Conservation (phyloP, 441 rosid genomes). For the Erysimum pusillum region DNA sequence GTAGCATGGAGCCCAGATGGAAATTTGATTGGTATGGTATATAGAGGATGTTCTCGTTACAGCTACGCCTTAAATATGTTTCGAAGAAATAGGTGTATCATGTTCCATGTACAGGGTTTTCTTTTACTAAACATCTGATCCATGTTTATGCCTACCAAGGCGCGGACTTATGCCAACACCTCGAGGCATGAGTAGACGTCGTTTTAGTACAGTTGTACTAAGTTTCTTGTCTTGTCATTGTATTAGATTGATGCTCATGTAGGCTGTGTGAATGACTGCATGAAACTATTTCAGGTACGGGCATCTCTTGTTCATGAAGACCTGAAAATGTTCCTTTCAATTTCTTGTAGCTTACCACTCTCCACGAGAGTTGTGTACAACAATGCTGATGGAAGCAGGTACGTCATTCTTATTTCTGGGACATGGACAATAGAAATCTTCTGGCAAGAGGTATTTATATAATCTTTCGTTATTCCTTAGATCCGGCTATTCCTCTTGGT, state of each 20-base stretch:
- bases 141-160: constrained; percentile 71
- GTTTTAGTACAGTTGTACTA: constrained; percentile 16
- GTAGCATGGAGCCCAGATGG: constrained; percentile 53
- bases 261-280: constrained; percentile 71
- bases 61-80: constrained; percentile 16
- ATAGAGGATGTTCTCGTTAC: constrained; percentile 14
- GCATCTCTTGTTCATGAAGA: too few relatives aligned
- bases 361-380: too few relatives aligned
- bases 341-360: too few relatives aligned
- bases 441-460: too few relatives aligned
- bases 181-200: constrained; percentile 56
- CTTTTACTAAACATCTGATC: constrained; percentile 78
- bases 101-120: constrained; percentile 61
- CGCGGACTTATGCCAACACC: constrained; percentile 63
- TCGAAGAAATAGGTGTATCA: constrained; percentile 1
- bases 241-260: constrained; percentile 71
- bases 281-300: too few relatives aligned
- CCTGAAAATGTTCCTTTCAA: too few relatives aligned
- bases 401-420: too few relatives aligned
- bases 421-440: too few relatives aligned
- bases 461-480: too few relatives aligned
- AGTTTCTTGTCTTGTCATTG: constrained; percentile 15
- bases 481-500: too few relatives aligned
- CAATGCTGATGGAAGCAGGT: too few relatives aligned
- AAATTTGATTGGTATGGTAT: constrained; percentile 45